Evolutionary conservation across 257 asterid genomes (phyloP), one percentile per base, ranked within the genome.

Genomic region (Petunia axillaris): DNA sequence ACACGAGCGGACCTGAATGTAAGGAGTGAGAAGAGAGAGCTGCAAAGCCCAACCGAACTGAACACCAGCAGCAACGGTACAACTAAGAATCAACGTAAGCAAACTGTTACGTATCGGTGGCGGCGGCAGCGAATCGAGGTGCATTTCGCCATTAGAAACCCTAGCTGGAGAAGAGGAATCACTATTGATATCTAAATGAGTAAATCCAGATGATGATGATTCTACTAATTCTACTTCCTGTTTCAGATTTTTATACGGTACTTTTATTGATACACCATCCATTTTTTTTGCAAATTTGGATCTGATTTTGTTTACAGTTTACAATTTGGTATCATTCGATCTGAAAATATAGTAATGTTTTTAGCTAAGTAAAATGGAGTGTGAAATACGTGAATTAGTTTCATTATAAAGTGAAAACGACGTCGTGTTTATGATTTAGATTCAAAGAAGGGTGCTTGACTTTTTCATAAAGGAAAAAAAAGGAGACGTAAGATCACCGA

Each of bases 1-100:
- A n/a, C 16, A 63, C 37, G 1, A 64, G n/a, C 48, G 52, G 1
- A 94, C 99, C 98, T 96, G 99, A 86, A 96, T 85, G 78, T 96
- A 96, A 82, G 99, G 99, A 80, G 99, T 96, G 75, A 96, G 98
- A 71, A 96, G 98, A 35, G 98, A 94, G 40, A 94, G 91, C 89
- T 96, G 99, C 87, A 96, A 89, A 58, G 99, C 99, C 98, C 99
- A 96, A 7, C 99, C 99, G 78, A 96, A 96, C 80, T 96, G 99
- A 15, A 96, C 99, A 25, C 99, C 99, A 6, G 99, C 99, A 41
- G 99, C 99, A 85, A 96, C 93, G 83, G 97, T 86, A 85, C 99
- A 94, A 76, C 97, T 91, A 74, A 94, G 94, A 77, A 93, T 89
- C 89, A 96, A 81, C 82, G 91, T 88, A 60, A 82, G 8, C 60